Evolutionary conservation across 306 rosid species (phyloP).

Genomic region (Malus sylvestris): DNA sequence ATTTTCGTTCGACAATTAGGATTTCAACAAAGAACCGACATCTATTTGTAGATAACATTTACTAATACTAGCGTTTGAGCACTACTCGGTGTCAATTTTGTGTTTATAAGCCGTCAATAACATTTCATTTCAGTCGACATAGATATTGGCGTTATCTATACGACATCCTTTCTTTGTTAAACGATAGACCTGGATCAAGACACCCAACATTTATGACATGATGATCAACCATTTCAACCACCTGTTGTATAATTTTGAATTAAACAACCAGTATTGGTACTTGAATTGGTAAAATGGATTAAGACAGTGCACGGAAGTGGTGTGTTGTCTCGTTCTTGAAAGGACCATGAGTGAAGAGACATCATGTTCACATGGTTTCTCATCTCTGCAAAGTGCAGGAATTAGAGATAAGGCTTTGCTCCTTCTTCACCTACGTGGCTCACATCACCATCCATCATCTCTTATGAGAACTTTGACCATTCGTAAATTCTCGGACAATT

Average conservation of each 20-base stretch:
- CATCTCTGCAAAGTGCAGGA: not conserved
- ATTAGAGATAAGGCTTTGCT: not conserved
- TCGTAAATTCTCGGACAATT: too few relatives aligned
- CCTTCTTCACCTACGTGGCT: not conserved
- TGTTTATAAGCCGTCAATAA: not conserved
- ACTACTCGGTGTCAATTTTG: too few relatives aligned
- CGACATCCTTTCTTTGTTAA: not conserved
- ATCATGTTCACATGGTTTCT: slow-evolving; percentile 1
- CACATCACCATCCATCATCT: not conserved
- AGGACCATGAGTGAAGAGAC: not conserved
- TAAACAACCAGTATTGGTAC: not conserved
- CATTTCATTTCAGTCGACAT: not conserved
- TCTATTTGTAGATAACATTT: not conserved
- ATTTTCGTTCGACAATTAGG: not conserved
- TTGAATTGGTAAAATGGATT: not conserved
- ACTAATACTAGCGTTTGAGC: not conserved
- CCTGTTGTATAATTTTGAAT: not conserved
- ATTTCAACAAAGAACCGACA: not conserved
- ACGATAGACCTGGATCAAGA: too few relatives aligned
- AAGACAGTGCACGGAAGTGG: slow-evolving; percentile 4
- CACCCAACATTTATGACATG: too few relatives aligned
- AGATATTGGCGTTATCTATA: too few relatives aligned
- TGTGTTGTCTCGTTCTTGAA: not conserved
- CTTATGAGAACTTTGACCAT: too few relatives aligned
- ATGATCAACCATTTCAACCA: not conserved